Evolutionary conservation across 371 early-diverging fungal species (phyloP), one percentile per base, ranked within the genome.

Genomic region (Batkoa obscura): DNA sequence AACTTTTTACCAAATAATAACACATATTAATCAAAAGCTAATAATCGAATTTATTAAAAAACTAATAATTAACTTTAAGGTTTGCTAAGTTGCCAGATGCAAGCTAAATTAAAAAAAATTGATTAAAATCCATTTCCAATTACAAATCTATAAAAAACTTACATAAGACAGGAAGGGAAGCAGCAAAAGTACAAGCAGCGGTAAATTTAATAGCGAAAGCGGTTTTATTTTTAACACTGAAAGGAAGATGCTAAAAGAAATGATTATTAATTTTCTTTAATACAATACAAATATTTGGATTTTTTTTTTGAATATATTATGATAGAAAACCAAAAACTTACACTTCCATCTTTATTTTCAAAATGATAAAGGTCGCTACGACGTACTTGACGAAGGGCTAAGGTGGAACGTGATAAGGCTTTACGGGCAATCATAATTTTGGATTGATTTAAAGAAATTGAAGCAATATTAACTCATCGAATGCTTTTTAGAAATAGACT

Each of bases 311-410:
- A n/a, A n/a, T n/a, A n/a, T n/a, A n/a, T n/a, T n/a, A n/a, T n/a
- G n/a, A n/a, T n/a, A n/a, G n/a, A n/a, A n/a, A n/a, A n/a, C n/a
- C n/a, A 30, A 15, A 37, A 33, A 39, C 46, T 37, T 55, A 72
- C 72, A 58, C 64, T 63, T 37, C 72, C 72, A 52, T 70, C 61
- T 33, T 60, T 23, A 64, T 72, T 72, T 48, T 67, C 67, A 55
- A 72, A 72, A 57, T 72, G 72, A 60, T 70, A 72, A 32, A 72
- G 65, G 50, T 72, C 72, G 47, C 68, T 70, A 49, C 72, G 72
- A 48, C 66, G 62, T 38, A 72, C 58, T 49, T 64, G 65, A 59
- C 67, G 67, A 52, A 68, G 62, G 42, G 63, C 55, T 47, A 64
- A 60, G 33, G 62, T 56, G 33, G 64, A 53, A 47, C 72, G 70